Base-by-base conservation (phyloP, 2,329 filamentous ascomycete genomes). In the Venturia carpophila region DNA sequence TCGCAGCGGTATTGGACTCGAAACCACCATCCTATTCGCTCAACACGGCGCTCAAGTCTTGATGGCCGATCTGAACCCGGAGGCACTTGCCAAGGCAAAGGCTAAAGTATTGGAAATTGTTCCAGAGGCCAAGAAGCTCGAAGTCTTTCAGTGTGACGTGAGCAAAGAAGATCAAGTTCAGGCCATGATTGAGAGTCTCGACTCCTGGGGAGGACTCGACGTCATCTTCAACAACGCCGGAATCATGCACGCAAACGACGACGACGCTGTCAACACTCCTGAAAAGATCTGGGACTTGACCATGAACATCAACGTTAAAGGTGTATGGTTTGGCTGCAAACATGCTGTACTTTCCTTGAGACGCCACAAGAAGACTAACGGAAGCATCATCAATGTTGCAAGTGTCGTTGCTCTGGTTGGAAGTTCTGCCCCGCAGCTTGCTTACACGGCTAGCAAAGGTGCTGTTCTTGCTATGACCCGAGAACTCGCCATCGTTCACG, bases 191-290 rank as follows among this genome's bases (percentile, higher is more conserved):
- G 88, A 90, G 70, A 78, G 83, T 11, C 79, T 93, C 66, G 92
- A 97, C 76, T 74, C 84, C 66, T 95, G 90, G 89, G 92, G 92
- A 73, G 92, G 92, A 56, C 78, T 94, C 3, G 92, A 97, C 75
- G 82, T 96, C 73, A 90, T 96, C 71, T 97, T 96, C 86, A 97
- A 97, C 85, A 97, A 97, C 76, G 92, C 92, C 30, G 92, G 92
- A 65, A 97, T 97, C 77, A 97, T 97, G 92, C 92, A 96, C 79
- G 87, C 86, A 60, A 82, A 88, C 66, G 79, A 82, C 67, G 79
- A 78, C 45, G 74, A 76, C 75, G 91, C 92, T 61, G 80, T 95
- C 74, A 84, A 88, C 75, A 96, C 92, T 1, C 87, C 90, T 62
- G 91, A 96, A 79, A 87, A 85, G 71, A 92, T 97, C 80, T 97